phyloP scores from a whole-genome alignment of 2,329 filamentous ascomycete genomes.

The Ascochyta clinopodiicola region DNA sequence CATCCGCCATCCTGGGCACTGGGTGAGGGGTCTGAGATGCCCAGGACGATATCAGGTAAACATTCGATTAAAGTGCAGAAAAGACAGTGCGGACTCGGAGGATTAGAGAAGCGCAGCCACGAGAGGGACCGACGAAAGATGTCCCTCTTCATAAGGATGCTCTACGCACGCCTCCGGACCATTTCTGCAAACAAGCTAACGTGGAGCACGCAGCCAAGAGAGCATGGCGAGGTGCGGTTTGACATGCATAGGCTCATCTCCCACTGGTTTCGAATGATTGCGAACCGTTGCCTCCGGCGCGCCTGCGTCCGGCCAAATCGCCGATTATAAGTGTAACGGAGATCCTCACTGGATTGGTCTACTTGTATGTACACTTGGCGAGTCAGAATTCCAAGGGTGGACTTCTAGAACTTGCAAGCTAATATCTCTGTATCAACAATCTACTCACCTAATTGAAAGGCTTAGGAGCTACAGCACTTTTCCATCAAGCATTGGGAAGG shows the following conservation, averaged over 20 bases:
- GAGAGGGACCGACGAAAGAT: conserved; percentile 6
- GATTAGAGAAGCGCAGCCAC: conserved; percentile 1
- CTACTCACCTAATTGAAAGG: not conserved
- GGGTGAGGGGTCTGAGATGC: not conserved
- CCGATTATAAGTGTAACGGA: not conserved
- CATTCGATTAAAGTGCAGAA: conserved; percentile 6
- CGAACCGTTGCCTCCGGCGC: conserved; percentile 1
- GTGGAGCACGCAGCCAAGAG: conserved; percentile 7
- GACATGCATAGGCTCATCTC: not conserved
- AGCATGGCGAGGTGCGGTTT: not conserved
- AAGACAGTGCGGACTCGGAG: conserved; percentile 1
- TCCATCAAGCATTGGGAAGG: no score
- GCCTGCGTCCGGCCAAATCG: not conserved
- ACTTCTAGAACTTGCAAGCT: not conserved
- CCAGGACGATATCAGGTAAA: conserved; percentile 8
- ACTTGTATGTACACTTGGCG: not conserved
- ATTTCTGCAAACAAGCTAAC: not conserved
- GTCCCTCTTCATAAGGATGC: conserved; percentile 1
- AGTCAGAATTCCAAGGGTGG: not conserved
- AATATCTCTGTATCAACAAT: no score
- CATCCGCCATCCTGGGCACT: conserved; percentile 19
- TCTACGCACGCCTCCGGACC: not conserved
- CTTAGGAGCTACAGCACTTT: not conserved
- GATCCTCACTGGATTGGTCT: not conserved
- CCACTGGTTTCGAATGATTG: not conserved